Evolutionary conservation across 1,284 basidiomycete species (phyloP).

Genomic region (Rhodotorula sp.): DNA sequence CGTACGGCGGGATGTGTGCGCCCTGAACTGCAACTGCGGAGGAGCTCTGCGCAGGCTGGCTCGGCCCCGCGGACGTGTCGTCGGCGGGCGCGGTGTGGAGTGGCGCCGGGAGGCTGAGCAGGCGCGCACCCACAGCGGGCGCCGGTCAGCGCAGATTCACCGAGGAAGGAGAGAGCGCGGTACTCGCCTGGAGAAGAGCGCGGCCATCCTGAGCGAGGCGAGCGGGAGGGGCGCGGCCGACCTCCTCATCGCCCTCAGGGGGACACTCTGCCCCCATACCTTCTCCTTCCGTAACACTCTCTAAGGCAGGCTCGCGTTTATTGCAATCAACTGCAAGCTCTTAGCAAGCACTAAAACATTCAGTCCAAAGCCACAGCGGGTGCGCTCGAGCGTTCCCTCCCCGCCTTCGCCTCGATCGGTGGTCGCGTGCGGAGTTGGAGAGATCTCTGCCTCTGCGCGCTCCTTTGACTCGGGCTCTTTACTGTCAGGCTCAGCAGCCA

Average conservation of each 20-base stretch:
- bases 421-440: too few species aligned
- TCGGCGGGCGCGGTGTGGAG: slow-evolving; percentile 59
- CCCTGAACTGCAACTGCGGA: slow-evolving; percentile 47
- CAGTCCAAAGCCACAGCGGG: too few species aligned
- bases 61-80: slow-evolving; percentile 53
- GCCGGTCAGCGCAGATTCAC: not conserved
- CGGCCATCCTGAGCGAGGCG: slow-evolving; percentile 15
- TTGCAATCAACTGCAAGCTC: too few species aligned
- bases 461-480: too few species aligned
- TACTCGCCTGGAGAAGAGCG: slow-evolving; percentile 27
- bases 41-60: slow-evolving; percentile 25
- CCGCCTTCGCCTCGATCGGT: too few species aligned
- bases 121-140: not conserved
- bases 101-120: slow-evolving; percentile 63
- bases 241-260: not conserved
- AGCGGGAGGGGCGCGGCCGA: not conserved
- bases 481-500: too few species aligned
- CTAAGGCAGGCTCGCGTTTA: too few species aligned
- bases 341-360: too few species aligned
- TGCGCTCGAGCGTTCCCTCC: too few species aligned
- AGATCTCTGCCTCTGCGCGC: too few species aligned
- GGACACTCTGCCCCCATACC: not conserved
- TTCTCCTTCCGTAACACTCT: too few species aligned
- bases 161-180: accelerated
- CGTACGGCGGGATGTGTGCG: slow-evolving; percentile 70